Percentiles rank a stretch among this genome's conserved stretches.
These are phyloP conservation scores for Ilex asprella DNA, from an alignment of 257 asterid genomes.

Conservation along the genomic window DNA sequence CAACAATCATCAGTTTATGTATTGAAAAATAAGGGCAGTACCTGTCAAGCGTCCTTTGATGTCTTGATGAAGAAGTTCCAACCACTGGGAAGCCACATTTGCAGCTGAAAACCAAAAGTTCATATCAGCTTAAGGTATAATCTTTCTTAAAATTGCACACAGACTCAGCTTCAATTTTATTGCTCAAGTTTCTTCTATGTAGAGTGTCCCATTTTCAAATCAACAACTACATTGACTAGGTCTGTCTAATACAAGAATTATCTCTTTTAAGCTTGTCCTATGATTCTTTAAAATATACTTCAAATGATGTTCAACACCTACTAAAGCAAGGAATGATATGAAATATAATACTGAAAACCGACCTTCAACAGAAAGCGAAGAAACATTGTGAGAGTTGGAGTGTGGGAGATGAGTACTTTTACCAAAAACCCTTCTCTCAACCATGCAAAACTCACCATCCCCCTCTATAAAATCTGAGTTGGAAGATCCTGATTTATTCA, in stretches of 20 bases:
- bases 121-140: constrained; percentile 10
- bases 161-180: too few relatives aligned
- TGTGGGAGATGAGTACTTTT: constrained; percentile 21
- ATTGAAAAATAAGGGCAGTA: constrained; percentile 14
- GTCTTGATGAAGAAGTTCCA: constrained; percentile 89
- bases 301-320: constrained; percentile 40
- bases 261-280: too few relatives aligned
- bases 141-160: too few relatives aligned
- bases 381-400: constrained; percentile 29
- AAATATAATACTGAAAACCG: background rate
- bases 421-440: too few relatives aligned
- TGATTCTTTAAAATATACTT: constrained; percentile 9
- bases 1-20: background rate
- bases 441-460: constrained; percentile 5
- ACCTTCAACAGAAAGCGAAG: constrained; percentile 81
- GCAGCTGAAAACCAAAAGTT: constrained; percentile 50
- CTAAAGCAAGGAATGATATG: constrained; percentile 1
- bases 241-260: too few relatives aligned
- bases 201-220: too few relatives aligned
- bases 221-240: too few relatives aligned
- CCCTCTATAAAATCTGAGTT: constrained; percentile 20
- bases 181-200: too few relatives aligned
- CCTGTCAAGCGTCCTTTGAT: constrained; percentile 86
- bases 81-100: constrained; percentile 88
- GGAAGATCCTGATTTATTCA: constrained; percentile 25